Evolutionary conservation across 2,329 filamentous ascomycete genomes (phyloP).

Genomic region (Triangularia setosa): DNA sequence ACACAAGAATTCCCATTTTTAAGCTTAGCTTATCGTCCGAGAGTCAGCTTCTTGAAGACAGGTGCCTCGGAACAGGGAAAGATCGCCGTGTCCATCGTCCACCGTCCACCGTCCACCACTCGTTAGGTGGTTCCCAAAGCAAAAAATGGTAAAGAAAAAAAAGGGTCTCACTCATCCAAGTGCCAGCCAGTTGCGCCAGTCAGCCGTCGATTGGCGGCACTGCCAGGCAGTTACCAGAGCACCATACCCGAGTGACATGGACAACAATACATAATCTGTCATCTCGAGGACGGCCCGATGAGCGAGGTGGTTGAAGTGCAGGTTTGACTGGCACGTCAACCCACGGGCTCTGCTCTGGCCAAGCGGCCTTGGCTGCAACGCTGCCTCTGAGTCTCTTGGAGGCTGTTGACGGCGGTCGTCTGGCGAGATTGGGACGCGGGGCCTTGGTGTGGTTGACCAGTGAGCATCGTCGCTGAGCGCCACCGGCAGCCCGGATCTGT

Average conservation of each 20-base stretch:
- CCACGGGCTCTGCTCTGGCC: conserved; percentile 17
- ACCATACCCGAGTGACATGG: neutral
- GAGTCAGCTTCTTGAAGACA: neutral
- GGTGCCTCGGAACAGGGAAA: conserved; percentile 12
- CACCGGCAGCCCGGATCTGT: conserved; percentile 25
- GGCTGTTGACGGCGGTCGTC: neutral
- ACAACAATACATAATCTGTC: conserved; percentile 1
- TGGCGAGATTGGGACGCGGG: conserved; percentile 17
- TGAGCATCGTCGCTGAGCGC: conserved; percentile 6
- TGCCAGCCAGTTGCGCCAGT: neutral
- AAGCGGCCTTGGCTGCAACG: conserved; percentile 21
- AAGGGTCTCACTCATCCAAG: conserved; percentile 2
- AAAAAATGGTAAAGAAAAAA: neutral
- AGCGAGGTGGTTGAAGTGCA: conserved; percentile 9
- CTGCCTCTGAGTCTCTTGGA: conserved; percentile 7
- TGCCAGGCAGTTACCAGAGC: neutral
- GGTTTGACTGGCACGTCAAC: conserved; percentile 9
- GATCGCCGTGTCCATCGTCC: conserved; percentile 6
- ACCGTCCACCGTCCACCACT: neutral
- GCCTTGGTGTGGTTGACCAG: conserved; percentile 12
- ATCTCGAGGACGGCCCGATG: conserved; percentile 15
- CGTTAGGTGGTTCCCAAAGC: neutral
- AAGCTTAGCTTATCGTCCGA: conserved; percentile 1
- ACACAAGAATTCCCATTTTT: conserved; percentile 13
- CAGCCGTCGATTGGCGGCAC: conserved; percentile 1